These are phyloP conservation scores for Cubamyces sp. DNA, from an alignment of 768 basidiomycete species.

Conservation along the genomic window DNA sequence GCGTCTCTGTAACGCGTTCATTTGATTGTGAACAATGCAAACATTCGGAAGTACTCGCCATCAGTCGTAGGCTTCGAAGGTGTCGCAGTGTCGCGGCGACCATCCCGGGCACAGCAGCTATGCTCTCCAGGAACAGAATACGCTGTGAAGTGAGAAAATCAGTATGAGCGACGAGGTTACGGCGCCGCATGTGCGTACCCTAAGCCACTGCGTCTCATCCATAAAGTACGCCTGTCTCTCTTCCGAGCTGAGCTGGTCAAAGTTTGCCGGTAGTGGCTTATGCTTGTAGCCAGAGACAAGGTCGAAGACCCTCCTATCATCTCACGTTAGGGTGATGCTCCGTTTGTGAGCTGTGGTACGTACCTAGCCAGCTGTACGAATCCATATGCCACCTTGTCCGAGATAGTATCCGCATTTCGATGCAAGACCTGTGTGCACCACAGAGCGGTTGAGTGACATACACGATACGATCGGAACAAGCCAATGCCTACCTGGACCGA, in stretches of 20 bases:
- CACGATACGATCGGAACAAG: background rate
- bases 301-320: conserved; percentile 70
- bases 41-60: conserved; percentile 50
- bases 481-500: conserved; percentile 62
- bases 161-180: background rate
- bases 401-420: conserved; percentile 59
- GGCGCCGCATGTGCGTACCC: conserved; percentile 43
- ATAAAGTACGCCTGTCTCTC: conserved; percentile 80
- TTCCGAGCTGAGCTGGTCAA: conserved; percentile 63
- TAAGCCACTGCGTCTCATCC: conserved; percentile 76
- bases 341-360: conserved; percentile 26
- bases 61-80: conserved; percentile 82
- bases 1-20: conserved; percentile 42
- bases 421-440: conserved; percentile 67
- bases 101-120: conserved; percentile 98
- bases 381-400: conserved; percentile 73
- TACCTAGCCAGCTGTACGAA: conserved; percentile 61
- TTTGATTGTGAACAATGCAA: background rate
- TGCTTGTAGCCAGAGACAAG: conserved; percentile 86
- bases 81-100: conserved; percentile 90
- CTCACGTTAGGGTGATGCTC: background rate
- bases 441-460: background rate
- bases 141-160: conserved; percentile 36
- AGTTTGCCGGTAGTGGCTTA: conserved; percentile 59
- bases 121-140: conserved; percentile 78